Evolutionary conservation across 331 rosid genomes (phyloP).

Genomic region (Stylosanthes scabra): DNA sequence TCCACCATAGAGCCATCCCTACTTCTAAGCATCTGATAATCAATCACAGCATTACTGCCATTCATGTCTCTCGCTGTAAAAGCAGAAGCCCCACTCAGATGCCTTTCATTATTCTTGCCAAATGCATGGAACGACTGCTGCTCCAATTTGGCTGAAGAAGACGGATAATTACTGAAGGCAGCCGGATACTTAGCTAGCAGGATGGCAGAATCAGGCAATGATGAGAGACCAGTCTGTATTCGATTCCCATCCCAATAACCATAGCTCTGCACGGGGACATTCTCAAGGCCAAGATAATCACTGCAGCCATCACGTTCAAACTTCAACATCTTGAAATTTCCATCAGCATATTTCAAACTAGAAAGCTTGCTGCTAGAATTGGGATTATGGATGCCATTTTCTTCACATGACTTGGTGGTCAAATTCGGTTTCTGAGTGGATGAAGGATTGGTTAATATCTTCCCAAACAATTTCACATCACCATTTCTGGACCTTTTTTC

Average conservation of each 20-base stretch:
- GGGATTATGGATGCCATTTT: constrained; percentile 47
- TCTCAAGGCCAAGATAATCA: constrained; percentile 62
- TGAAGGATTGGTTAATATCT: constrained; percentile 75
- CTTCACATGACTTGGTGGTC: constrained; percentile 56
- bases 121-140: constrained; percentile 65
- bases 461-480: constrained; percentile 92
- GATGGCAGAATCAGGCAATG: constrained; percentile 81
- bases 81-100: constrained; percentile 53
- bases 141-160: constrained; percentile 58
- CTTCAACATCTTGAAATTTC: constrained; percentile 59
- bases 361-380: constrained; percentile 60
- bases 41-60: constrained; percentile 65
- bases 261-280: constrained; percentile 62
- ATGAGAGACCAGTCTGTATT: constrained; percentile 64
- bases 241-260: constrained; percentile 80
- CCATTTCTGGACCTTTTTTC: constrained; percentile 79
- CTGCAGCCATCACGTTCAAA: constrained; percentile 50
- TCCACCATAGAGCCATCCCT: constrained; percentile 74
- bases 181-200: constrained; percentile 90
- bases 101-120: constrained; percentile 55
- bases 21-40: constrained; percentile 64
- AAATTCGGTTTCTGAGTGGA: constrained; percentile 51
- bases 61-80: constrained; percentile 59
- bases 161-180: constrained; percentile 70
- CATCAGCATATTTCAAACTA: constrained; percentile 54